A percentile compares a stretch with the other conserved stretches of the same genome.
Conservation (phyloP, 192 early-diverging fungal genomes). For the Coemansia guatemalensis region DNA sequence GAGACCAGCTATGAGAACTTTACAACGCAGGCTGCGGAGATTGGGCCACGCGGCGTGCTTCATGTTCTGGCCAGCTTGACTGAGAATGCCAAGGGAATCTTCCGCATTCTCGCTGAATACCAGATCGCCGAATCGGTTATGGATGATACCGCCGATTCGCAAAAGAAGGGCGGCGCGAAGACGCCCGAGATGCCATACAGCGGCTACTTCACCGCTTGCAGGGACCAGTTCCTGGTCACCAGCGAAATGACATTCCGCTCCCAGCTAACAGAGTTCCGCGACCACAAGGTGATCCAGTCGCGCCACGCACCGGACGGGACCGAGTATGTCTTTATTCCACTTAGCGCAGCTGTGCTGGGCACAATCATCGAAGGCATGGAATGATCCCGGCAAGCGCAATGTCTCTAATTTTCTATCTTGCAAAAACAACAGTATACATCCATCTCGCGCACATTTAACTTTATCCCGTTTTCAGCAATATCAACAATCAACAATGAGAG, state of each 20-base stretch:
- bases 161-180: slow-evolving; percentile 34
- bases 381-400: not conserved
- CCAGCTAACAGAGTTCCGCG: slow-evolving; percentile 90
- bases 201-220: slow-evolving; percentile 67
- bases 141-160: slow-evolving; percentile 22
- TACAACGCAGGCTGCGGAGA: slow-evolving; percentile 56
- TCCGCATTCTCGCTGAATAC: slow-evolving; percentile 80
- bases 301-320: slow-evolving; percentile 48
- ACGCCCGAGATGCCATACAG: slow-evolving; percentile 60
- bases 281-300: slow-evolving; percentile 83
- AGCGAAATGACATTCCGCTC: slow-evolving; percentile 83
- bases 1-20: slow-evolving; percentile 88
- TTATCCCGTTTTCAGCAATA: not conserved
- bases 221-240: slow-evolving; percentile 80
- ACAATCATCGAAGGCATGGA: slow-evolving; percentile 70
- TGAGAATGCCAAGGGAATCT: slow-evolving; percentile 82
- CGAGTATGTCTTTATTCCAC: slow-evolving; percentile 56
- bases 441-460: not conserved
- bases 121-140: slow-evolving; percentile 61
- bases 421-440: slow-evolving; percentile 4
- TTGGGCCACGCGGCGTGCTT: slow-evolving; percentile 67
- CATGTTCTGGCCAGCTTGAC: slow-evolving; percentile 83
- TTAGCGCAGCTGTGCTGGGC: slow-evolving; percentile 63
- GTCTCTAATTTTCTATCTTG: not conserved
- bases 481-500: not conserved